phyloP scores from a whole-genome alignment of 2,329 filamentous ascomycete genomes.

The Emmonsiellopsis sp. region DNA sequence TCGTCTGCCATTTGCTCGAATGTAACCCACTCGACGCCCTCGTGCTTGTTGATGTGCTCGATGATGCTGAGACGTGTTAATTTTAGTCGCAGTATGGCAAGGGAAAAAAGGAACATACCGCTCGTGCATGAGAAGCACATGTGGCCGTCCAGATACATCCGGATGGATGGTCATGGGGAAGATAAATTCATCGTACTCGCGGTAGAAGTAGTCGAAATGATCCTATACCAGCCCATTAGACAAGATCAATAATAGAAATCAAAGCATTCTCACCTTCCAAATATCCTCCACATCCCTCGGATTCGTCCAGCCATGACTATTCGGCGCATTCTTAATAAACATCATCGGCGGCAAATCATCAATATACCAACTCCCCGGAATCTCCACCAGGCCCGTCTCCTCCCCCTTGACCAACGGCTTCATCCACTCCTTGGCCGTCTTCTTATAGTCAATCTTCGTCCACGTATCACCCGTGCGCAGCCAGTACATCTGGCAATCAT shows the following conservation, averaged over 20 bases:
- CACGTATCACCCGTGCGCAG: constrained; percentile 35
- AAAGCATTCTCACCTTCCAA: constrained; percentile 34
- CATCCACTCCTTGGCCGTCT: constrained; percentile 37
- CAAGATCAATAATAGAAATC: neutral
- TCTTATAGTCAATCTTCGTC: constrained; percentile 37
- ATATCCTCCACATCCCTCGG: constrained; percentile 51
- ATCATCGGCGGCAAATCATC: constrained; percentile 39
- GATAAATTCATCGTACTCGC: constrained; percentile 67
- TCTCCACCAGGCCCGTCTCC: constrained; percentile 35
- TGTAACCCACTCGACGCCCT: constrained; percentile 39
- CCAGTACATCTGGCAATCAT: constrained; percentile 39
- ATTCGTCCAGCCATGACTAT: constrained; percentile 51
- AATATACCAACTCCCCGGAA: constrained; percentile 37
- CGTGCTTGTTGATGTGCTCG: constrained; percentile 57
- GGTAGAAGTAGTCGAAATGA: constrained; percentile 60
- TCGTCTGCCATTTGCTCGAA: constrained; percentile 65
- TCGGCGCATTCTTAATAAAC: constrained; percentile 39
- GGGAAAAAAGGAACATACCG: constrained; percentile 36
- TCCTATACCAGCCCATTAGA: constrained; percentile 39
- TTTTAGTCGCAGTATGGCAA: neutral
- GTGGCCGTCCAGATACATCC: constrained; percentile 61
- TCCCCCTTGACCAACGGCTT: constrained; percentile 40
- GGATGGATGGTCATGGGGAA: constrained; percentile 73
- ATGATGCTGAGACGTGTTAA: constrained; percentile 39
- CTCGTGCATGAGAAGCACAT: constrained; percentile 66